A percentile compares a stretch with the other conserved stretches of the same genome.
phyloP scores from a whole-genome alignment of 2,329 filamentous ascomycete species.

The Dendrostoma leiphaemia region DNA sequence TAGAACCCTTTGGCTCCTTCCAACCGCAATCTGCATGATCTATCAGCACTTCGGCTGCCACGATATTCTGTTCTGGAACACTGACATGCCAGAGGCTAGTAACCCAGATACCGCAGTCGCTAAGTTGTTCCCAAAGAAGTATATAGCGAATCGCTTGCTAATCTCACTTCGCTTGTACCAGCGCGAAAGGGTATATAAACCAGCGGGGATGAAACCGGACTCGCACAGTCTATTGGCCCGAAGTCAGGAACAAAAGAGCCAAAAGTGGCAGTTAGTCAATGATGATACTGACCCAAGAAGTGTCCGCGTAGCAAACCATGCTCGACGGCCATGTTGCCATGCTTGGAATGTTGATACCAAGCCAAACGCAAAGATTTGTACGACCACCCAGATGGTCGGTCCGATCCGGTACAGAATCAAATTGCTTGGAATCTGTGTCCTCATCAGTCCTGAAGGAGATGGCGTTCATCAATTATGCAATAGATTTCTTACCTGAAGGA shows the following conservation, averaged over 20 bases:
- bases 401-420: constrained; percentile 28
- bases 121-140: constrained; percentile 43
- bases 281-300: constrained; percentile 31
- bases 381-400: constrained; percentile 35
- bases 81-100: constrained; percentile 39
- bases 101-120: constrained; percentile 38
- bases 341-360: constrained; percentile 39
- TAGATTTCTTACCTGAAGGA: constrained; percentile 32
- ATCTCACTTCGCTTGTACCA: constrained; percentile 48
- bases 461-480: not conserved
- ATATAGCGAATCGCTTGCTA: constrained; percentile 42
- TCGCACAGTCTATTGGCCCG: constrained; percentile 27
- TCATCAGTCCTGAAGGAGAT: not conserved
- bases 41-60: not conserved
- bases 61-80: not conserved
- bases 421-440: constrained; percentile 25
- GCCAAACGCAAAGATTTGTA: constrained; percentile 35
- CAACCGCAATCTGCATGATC: constrained; percentile 26
- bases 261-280: too few relatives aligned
- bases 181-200: constrained; percentile 44
- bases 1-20: constrained; percentile 27
- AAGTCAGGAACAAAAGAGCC: not conserved
- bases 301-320: constrained; percentile 36
- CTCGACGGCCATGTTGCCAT: constrained; percentile 34
- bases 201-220: constrained; percentile 45